Percentiles rank a stretch among this genome's conserved stretches.
Evolutionary conservation across 2,329 filamentous ascomycete genomes (phyloP).

Genomic region (Domatiomyces globalis): DNA sequence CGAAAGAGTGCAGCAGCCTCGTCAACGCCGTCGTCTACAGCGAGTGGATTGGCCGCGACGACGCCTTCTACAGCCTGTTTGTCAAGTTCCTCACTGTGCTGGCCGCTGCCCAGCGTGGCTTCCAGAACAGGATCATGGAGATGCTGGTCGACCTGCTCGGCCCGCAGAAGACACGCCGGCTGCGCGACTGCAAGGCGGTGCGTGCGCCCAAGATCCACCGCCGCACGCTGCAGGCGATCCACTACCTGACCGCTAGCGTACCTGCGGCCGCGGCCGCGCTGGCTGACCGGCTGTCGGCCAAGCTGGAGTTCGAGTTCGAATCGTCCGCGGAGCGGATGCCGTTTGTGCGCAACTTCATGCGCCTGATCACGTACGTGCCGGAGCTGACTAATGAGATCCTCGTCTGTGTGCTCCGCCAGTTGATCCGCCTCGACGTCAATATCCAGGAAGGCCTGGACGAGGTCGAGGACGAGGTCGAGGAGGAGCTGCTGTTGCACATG

Average conservation of each 20-base stretch:
- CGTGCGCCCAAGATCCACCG: constrained; percentile 51
- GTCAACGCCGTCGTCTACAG: constrained; percentile 45
- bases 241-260: constrained; percentile 64
- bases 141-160: constrained; percentile 72
- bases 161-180: constrained; percentile 38
- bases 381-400: constrained; percentile 68
- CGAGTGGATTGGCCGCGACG: constrained; percentile 48
- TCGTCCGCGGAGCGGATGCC: constrained; percentile 64
- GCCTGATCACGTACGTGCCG: constrained; percentile 61
- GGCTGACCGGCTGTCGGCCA: constrained; percentile 48
- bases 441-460: constrained; percentile 91
- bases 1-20: constrained; percentile 42
- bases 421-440: constrained; percentile 90
- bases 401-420: constrained; percentile 65
- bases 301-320: constrained; percentile 66
- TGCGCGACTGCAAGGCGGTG: constrained; percentile 44
- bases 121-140: constrained; percentile 57
- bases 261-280: constrained; percentile 63
- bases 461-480: constrained; percentile 72
- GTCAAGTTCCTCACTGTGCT: constrained; percentile 47
- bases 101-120: constrained; percentile 68
- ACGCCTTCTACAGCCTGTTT: constrained; percentile 43
- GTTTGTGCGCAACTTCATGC: constrained; percentile 77
- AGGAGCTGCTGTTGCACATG: constrained; percentile 50
- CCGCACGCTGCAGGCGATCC: constrained; percentile 61